Base-by-base conservation (phyloP, 164 flowering plant species). In the Protea cynaroides region DNA sequence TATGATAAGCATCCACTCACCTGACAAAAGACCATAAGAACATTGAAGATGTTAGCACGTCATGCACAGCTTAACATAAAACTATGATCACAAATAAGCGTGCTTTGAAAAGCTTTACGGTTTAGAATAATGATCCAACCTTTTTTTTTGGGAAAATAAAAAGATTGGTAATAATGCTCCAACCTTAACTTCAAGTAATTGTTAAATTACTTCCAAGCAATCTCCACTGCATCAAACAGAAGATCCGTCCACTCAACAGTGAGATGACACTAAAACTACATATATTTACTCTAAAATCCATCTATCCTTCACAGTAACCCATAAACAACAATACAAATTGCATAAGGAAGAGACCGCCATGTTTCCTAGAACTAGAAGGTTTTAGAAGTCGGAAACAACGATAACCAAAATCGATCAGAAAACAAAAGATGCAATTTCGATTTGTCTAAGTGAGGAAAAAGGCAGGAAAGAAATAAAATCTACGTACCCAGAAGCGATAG, bases 1-100 rank as follows among this genome's bases (percentile, higher is more conserved):
- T 90, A 94, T 7, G 98, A 86, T 78, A 94, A 74, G 72, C 86
- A 87, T 44, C 98, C 97, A 66, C 78, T 94, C 17, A 87, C 92
- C 98, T 94, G 86, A 64, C 75, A 50, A 65, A 37, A 52, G 0
- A 36, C n/a, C 0, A 18, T 47, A 49, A 44, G 9, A 56, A 57
- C 8, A 11, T 34, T 24, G 8, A 56, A 18, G 36, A 55, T 11
- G 14, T 47, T 60, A 58, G 17, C 8, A 29, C 37, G 15, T n/a
- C 24, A 58, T 29, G 15, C 12, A 15, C 1, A 56, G 46, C 5
- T 29, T 29, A 29, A 29, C 34, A 2, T 36, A 37, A 19, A 21
- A 5, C 25, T 34, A 63, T 11, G 11, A 46, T 61, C 53, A 46
- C 15, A 36, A 47, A 3, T 18, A 19, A 11, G 25, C 53, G 25